These are phyloP conservation scores for Penicillium cinerascens DNA, from an alignment of 495 filamentous ascomycete genomes.

Conservation along the genomic window DNA sequence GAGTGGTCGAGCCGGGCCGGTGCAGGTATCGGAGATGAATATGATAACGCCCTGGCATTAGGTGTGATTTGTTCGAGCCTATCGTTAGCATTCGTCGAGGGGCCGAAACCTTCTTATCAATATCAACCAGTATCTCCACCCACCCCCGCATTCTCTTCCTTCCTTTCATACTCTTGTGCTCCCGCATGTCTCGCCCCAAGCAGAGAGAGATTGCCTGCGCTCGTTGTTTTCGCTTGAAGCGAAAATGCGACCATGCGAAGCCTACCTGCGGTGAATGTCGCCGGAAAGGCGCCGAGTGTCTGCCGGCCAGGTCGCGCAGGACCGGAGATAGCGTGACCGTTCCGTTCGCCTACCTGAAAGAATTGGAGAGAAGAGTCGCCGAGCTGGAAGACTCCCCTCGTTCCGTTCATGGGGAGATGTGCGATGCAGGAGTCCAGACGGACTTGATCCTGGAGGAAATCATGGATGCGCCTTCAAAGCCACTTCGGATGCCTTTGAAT, in stretches of 20 bases:
- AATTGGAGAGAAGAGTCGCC: constrained; percentile 25
- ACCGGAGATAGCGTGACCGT: constrained; percentile 31
- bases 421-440: constrained; percentile 31
- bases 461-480: neutral
- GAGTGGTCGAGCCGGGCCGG: neutral
- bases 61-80: neutral
- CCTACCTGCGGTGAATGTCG: constrained; percentile 33
- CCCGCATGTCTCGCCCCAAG: constrained; percentile 30
- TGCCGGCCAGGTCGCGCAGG: constrained; percentile 27
- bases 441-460: constrained; percentile 7
- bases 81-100: neutral
- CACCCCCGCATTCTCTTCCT: constrained; percentile 17
- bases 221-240: constrained; percentile 34
- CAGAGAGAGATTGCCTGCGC: constrained; percentile 30
- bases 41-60: neutral
- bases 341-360: constrained; percentile 29
- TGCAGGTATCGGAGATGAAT: neutral
- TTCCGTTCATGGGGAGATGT: constrained; percentile 1
- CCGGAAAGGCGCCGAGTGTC: constrained; percentile 32
- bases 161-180: too few relatives aligned
- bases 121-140: constrained; percentile 15
- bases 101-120: constrained; percentile 20
- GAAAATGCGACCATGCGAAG: constrained; percentile 35
- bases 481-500: neutral
- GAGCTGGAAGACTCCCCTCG: constrained; percentile 15